Conservation (phyloP, 345 rosid species). For the Combretum micranthum region DNA sequence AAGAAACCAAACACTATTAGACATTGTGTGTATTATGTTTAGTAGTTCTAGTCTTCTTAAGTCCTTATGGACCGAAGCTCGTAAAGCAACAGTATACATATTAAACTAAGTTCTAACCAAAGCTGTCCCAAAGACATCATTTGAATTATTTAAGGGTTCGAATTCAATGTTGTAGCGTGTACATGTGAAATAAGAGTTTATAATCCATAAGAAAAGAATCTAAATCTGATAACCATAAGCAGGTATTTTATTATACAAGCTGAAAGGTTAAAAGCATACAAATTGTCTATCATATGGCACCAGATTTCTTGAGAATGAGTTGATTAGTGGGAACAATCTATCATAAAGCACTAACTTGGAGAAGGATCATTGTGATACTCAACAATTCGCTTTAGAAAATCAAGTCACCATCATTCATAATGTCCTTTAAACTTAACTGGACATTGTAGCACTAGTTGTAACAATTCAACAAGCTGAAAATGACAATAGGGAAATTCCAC, state of each 20-base stretch:
- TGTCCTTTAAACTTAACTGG: no score
- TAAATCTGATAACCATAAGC: not conserved
- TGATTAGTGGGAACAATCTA: no score
- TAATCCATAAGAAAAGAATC: not conserved
- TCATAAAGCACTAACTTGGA: no score
- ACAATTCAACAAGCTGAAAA: no score
- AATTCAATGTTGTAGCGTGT: not conserved
- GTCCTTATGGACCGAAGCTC: not conserved
- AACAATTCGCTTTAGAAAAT: no score
- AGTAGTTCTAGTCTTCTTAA: not conserved
- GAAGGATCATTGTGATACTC: no score
- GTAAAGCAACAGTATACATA: not conserved
- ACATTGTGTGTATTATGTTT: not conserved
- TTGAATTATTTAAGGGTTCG: conserved; percentile 1
- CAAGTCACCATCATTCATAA: no score
- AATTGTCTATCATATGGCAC: not conserved
- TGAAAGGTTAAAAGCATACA: not conserved
- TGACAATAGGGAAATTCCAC: no score
- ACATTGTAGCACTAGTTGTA: no score
- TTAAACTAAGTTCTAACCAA: conserved; percentile 1
- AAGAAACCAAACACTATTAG: no score
- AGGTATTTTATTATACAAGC: not conserved
- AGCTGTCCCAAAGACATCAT: conserved; percentile 1
- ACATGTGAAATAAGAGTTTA: not conserved
- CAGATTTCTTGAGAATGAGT: no score